Conservation (phyloP, 2,329 filamentous ascomycete genomes). For the Chaetomium globosum region DNA sequence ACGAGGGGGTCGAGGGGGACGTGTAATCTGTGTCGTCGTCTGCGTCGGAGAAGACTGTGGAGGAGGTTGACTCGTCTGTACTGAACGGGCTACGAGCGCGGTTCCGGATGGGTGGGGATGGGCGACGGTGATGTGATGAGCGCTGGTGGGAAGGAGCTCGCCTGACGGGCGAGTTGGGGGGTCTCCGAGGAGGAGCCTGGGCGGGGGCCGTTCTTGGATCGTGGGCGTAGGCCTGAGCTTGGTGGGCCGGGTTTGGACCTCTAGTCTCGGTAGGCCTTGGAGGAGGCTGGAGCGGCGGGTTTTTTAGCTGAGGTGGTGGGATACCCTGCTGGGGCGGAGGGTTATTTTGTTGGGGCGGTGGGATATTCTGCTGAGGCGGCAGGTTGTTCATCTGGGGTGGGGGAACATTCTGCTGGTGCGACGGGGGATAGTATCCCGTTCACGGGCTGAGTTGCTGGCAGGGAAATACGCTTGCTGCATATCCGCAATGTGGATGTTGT, state of each 20-base stretch:
- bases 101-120: conserved; percentile 5
- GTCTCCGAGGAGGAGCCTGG: conserved; percentile 12
- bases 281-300: not conserved
- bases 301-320: not conserved
- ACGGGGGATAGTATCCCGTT: not conserved
- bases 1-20: conserved; percentile 9
- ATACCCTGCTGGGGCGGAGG: not conserved
- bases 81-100: conserved; percentile 12
- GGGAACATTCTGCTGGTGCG: not conserved
- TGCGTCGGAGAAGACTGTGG: conserved; percentile 16
- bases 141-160: not conserved
- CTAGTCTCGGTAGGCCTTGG: not conserved
- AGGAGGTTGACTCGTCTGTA: conserved; percentile 25
- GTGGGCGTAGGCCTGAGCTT: not conserved
- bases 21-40: conserved; percentile 23
- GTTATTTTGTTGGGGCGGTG: not conserved
- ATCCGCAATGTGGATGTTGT: conserved; percentile 20
- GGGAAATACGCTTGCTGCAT: conserved; percentile 14
- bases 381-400: no score
- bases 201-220: conserved; percentile 1
- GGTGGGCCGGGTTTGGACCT: not conserved
- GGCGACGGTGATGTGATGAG: not conserved
- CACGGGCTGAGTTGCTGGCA: not conserved
- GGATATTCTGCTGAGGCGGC: no score
- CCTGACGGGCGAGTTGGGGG: not conserved